Evolutionary conservation across 495 filamentous ascomycete genomes (phyloP).

Genomic region (Parmelia sp.): DNA sequence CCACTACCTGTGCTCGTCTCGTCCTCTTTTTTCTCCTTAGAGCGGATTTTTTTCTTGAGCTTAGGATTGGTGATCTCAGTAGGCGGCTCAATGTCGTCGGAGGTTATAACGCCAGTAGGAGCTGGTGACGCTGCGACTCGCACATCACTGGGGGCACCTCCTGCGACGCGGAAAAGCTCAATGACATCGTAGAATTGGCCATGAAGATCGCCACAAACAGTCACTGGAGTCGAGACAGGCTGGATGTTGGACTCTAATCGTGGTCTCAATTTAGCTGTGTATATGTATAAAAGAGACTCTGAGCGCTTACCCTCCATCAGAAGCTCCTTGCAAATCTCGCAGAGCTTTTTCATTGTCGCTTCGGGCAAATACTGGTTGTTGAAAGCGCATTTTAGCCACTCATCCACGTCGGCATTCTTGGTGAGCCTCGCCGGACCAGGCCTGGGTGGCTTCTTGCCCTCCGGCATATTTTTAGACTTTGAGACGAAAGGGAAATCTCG

Average conservation of each 20-base stretch:
- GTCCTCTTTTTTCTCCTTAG: slow-evolving; percentile 40
- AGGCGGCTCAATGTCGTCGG: slow-evolving; percentile 82
- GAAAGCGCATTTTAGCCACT: slow-evolving; percentile 93
- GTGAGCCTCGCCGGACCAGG: slow-evolving; percentile 83
- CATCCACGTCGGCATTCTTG: slow-evolving; percentile 77
- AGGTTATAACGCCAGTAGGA: slow-evolving; percentile 62
- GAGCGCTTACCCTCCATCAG: slow-evolving; percentile 79
- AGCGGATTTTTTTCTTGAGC: slow-evolving; percentile 70
- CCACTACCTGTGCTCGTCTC: slow-evolving; percentile 31
- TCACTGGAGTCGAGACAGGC: slow-evolving; percentile 92
- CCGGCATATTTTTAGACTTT: slow-evolving; percentile 34
- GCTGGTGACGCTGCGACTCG: slow-evolving; percentile 58
- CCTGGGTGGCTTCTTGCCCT: slow-evolving; percentile 64
- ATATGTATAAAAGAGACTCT: neutral
- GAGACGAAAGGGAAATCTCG: neutral
- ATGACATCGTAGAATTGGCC: slow-evolving; percentile 98
- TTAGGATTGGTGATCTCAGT: slow-evolving; percentile 79
- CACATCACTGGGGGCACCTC: slow-evolving; percentile 83
- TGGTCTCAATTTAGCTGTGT: neutral
- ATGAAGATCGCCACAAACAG: slow-evolving; percentile 96
- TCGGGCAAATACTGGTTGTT: slow-evolving; percentile 96
- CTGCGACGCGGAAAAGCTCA: slow-evolving; percentile 92
- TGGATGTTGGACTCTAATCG: slow-evolving; percentile 92
- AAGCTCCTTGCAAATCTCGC: slow-evolving; percentile 96
- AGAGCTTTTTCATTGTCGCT: slow-evolving; percentile 93